Conservation (phyloP, 139 green algal species). For the Closterium sp. region DNA sequence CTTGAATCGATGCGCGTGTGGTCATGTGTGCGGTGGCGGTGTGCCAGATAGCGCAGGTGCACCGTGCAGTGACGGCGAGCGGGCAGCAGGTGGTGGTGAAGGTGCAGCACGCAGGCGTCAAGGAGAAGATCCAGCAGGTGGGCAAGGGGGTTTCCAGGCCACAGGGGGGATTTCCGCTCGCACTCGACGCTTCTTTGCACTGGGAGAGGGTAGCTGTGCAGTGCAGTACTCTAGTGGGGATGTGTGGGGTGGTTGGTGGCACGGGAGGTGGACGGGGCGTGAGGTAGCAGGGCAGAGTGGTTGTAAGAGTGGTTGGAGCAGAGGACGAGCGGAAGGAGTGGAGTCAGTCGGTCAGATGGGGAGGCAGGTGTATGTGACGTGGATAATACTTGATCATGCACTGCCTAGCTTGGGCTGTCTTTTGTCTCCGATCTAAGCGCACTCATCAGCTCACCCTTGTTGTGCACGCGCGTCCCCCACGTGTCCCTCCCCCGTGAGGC, state of each 20-base stretch:
- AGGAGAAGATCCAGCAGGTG: conserved; percentile 60
- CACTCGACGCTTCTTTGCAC: not conserved
- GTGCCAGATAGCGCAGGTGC: conserved; percentile 68
- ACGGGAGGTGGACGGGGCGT: not conserved
- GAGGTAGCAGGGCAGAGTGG: too few relatives aligned
- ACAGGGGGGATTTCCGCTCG: not conserved
- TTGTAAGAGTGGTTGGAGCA: too few relatives aligned
- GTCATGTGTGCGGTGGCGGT: not conserved
- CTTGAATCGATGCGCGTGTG: not conserved
- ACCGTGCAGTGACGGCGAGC: conserved; percentile 69
- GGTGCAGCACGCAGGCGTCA: conserved; percentile 91
- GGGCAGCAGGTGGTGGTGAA: conserved; percentile 91
- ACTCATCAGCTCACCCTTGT: not conserved
- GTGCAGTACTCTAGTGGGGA: too few relatives aligned
- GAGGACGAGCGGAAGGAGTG: too few relatives aligned
- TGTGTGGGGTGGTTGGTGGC: not conserved
- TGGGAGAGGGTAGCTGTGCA: not conserved
- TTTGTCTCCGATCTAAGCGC: too few relatives aligned
- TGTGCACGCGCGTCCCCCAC: not conserved
- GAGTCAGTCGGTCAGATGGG: too few relatives aligned
- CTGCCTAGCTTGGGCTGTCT: too few relatives aligned
- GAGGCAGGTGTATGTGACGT: too few relatives aligned
- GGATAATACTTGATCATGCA: too few relatives aligned
- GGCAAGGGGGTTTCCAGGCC: not conserved
- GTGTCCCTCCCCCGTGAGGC: too few relatives aligned